Evolutionary conservation across 2,329 filamentous ascomycete species (phyloP).

Genomic region (Penicillium psychrosexuale): DNA sequence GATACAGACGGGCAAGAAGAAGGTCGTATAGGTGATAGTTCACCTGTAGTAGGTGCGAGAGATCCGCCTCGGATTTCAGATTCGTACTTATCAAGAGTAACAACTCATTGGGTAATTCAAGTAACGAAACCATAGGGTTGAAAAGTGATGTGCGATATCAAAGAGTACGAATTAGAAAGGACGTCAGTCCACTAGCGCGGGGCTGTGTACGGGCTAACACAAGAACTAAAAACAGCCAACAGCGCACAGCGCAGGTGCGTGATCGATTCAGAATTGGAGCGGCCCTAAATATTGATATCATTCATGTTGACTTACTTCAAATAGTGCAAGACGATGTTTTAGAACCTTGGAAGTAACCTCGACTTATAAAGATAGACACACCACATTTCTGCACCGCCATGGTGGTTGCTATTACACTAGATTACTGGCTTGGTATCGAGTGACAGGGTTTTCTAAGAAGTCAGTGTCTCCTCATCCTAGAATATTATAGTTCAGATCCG

Average conservation of each 20-base stretch:
- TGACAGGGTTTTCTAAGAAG: no score
- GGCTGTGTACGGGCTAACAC: no score
- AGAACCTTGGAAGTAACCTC: no score
- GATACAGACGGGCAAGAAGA: neutral
- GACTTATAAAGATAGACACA: no score
- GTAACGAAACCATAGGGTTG: neutral
- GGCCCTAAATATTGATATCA: neutral
- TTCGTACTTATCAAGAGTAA: neutral
- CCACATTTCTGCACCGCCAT: no score
- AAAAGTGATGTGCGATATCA: neutral
- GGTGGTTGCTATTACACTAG: no score
- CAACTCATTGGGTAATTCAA: neutral
- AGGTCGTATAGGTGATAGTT: neutral
- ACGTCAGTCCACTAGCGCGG: neutral
- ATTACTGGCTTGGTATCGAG: no score
- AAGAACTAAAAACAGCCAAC: no score
- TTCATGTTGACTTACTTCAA: neutral
- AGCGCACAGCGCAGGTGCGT: no score
- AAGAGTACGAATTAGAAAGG: neutral
- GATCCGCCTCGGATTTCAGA: neutral
- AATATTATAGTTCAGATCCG: neutral
- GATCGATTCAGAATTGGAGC: no score
- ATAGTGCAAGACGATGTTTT: no score
- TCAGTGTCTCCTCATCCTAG: neutral
- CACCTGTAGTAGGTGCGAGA: neutral